Evolutionary conservation across 208 protist genomes (phyloP), one percentile per base, ranked within the genome.

Genomic region (Trypanosoma theileri): DNA sequence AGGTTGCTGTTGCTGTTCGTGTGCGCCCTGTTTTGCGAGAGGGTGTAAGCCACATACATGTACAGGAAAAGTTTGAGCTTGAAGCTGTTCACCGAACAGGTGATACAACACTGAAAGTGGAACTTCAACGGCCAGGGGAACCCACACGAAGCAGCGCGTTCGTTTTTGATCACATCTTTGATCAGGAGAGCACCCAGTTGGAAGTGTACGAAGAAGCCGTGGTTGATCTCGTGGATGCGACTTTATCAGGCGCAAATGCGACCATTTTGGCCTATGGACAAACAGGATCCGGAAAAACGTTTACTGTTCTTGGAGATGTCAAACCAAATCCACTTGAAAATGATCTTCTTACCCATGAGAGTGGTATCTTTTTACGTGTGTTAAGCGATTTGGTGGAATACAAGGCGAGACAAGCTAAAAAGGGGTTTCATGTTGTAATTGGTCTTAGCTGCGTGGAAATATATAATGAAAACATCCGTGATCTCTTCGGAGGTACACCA

Each of bases 401-500:
- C 72, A 81, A 80, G 48, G 14, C 52, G 41, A 70, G 79, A 21
- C 54, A 66, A 26, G 44, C 63, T 21, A 44, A 50, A 13, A 59
- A 50, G 16, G 70, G 61, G 13, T 66, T 83, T 62, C 72, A 84
- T 56, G 79, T 84, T 21, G 65, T 80, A 0, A 61, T 83, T 42
- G 71, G 73, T 17, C 65, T 83, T 26, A 74, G 67, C 41, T 80
- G 75, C 60, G 55, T 86, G 1, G 81, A 86, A 45, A 86, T 86
- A 55, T 86, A 86, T 59, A 81, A 80, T 31, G 77, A 86, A 59
- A 70, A 64, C 28, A 68, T 86, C 41, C 65, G 78, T n/a, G 81
- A 86, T 59, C 66, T 86, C n/a, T 84, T 86, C 21, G 72, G 72
- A 19, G 72, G 72, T n/a, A 65, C 44, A 40, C 53, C 52, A n/a